These are phyloP conservation scores for Mucor plumbeus DNA, from an alignment of 371 early-diverging fungal genomes.

Conservation along the genomic window DNA sequence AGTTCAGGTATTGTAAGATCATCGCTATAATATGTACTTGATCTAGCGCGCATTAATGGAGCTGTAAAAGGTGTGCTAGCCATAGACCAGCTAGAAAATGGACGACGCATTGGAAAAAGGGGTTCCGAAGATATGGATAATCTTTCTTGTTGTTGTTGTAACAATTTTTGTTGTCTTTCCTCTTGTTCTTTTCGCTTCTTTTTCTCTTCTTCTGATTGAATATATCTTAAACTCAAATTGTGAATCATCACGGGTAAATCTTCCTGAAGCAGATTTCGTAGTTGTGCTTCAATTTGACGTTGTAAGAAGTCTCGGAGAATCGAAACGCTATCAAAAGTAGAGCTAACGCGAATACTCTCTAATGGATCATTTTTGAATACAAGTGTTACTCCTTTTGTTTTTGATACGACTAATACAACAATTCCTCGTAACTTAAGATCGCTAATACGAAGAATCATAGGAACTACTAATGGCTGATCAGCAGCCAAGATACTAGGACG, in stretches of 20 bases:
- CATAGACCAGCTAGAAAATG: background rate
- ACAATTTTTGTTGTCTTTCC: slow-evolving; percentile 1
- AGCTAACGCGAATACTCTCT: slow-evolving; percentile 89
- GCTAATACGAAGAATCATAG: slow-evolving; percentile 92
- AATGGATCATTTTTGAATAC: slow-evolving; percentile 97
- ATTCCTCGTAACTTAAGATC: slow-evolving; percentile 90
- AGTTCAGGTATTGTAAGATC: slow-evolving; percentile 18
- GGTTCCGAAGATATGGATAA: background rate
- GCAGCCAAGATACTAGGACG: slow-evolving; percentile 83
- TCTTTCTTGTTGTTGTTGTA: background rate
- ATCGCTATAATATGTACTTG: background rate
- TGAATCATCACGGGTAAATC: slow-evolving; percentile 95
- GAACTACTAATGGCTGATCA: slow-evolving; percentile 92
- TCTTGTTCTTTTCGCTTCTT: slow-evolving; percentile 23
- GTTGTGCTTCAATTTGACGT: slow-evolving; percentile 87
- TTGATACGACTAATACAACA: slow-evolving; percentile 91
- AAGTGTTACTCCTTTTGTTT: slow-evolving; percentile 90
- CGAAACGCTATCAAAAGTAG: slow-evolving; percentile 92
- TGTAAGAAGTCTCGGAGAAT: slow-evolving; percentile 88
- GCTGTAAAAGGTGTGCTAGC: background rate
- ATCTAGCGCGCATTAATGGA: slow-evolving; percentile 1
- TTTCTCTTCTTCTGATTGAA: slow-evolving; percentile 34
- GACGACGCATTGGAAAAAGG: background rate
- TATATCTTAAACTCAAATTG: slow-evolving; percentile 65
- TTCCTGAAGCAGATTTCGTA: slow-evolving; percentile 89